Percentiles rank a stretch among this genome's conserved stretches.
phyloP scores from a whole-genome alignment of 2,329 filamentous ascomycete genomes.

The Verticillium albo-atrum region DNA sequence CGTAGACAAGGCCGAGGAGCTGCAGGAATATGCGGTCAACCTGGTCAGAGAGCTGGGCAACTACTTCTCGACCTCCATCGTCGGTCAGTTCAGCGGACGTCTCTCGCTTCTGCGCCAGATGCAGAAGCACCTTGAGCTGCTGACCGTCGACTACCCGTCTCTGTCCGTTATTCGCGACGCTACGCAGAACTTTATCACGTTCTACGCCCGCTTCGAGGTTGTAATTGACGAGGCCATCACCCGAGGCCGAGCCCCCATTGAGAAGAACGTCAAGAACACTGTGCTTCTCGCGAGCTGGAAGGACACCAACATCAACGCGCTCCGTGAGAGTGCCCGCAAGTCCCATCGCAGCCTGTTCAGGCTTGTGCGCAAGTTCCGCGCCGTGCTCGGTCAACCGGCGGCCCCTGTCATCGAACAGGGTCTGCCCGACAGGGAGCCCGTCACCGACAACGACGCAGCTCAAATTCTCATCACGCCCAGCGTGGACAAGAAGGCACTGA shows the following conservation, averaged over 20 bases:
- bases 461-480: conserved; percentile 18
- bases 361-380: conserved; percentile 84
- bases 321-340: conserved; percentile 82
- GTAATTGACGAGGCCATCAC: conserved; percentile 60
- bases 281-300: conserved; percentile 95
- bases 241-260: conserved; percentile 67
- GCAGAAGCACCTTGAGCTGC: conserved; percentile 59
- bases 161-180: conserved; percentile 58
- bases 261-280: conserved; percentile 91
- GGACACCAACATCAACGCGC: conserved; percentile 87
- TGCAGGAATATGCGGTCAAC: conserved; percentile 60
- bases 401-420: conserved; percentile 57
- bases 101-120: conserved; percentile 65
- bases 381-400: conserved; percentile 71
- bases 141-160: conserved; percentile 53
- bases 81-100: conserved; percentile 76
- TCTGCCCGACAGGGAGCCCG: conserved; percentile 44
- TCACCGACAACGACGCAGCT: not conserved
- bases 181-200: conserved; percentile 70
- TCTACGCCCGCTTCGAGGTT: conserved; percentile 68
- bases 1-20: conserved; percentile 50
- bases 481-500: conserved; percentile 23
- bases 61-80: conserved; percentile 74
- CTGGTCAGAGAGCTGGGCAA: conserved; percentile 71
- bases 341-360: conserved; percentile 93